These are phyloP conservation scores for Cyclocybe cylindracea DNA, from an alignment of 768 basidiomycete species.

Conservation along the genomic window DNA sequence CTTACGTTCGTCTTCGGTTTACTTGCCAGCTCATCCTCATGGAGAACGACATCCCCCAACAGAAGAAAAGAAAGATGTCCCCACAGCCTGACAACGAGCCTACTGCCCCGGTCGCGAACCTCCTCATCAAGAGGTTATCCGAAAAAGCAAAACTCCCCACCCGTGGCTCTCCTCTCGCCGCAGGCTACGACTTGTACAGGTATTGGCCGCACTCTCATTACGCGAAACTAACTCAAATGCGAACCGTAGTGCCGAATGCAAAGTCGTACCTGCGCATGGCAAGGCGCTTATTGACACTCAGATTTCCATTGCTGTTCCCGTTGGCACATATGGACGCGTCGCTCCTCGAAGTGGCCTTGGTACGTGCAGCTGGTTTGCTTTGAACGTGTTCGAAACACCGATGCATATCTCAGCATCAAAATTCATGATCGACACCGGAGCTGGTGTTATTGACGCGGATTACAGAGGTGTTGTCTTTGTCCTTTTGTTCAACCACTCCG, in stretches of 20 bases:
- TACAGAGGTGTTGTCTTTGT: conserved; percentile 92
- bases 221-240: conserved; percentile 4
- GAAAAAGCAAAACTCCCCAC: conserved; percentile 83
- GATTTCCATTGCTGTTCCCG: conserved; percentile 90
- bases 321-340: conserved; percentile 93
- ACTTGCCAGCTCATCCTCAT: conserved; percentile 13
- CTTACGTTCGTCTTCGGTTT: neutral
- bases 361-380: conserved; percentile 35
- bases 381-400: neutral
- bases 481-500: conserved; percentile 89
- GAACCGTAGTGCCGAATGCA: conserved; percentile 72
- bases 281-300: conserved; percentile 93
- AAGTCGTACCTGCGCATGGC: conserved; percentile 82
- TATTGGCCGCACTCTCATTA: conserved; percentile 28
- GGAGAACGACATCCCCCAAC: conserved; percentile 20
- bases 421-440: conserved; percentile 97
- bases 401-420: conserved; percentile 70
- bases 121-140: conserved; percentile 85
- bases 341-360: conserved; percentile 96
- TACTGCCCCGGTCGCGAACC: conserved; percentile 42
- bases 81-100: conserved; percentile 30
- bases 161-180: conserved; percentile 81
- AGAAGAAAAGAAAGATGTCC: conserved; percentile 67
- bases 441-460: conserved; percentile 96
- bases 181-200: conserved; percentile 97